A percentile compares a stretch with the other conserved stretches of the same genome.
phyloP scores from a whole-genome alignment of 2,329 filamentous ascomycete species.

The Hymenoscyphus scutula region DNA sequence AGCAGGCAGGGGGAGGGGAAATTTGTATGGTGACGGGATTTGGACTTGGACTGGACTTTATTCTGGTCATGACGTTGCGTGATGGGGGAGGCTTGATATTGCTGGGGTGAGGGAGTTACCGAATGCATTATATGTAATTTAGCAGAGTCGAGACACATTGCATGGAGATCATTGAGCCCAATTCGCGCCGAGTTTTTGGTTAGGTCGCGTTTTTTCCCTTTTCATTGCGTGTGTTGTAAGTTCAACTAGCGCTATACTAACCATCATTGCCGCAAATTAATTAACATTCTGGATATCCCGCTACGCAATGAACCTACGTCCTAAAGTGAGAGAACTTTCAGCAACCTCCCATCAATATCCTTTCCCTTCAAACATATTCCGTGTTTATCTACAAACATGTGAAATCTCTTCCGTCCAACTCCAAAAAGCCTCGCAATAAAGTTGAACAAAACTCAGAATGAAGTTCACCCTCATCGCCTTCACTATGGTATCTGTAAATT shows the following conservation, averaged over 20 bases:
- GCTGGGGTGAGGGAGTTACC: constrained; percentile 1
- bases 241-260: neutral
- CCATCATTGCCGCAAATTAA: neutral
- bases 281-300: too few species aligned
- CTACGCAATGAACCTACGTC: too few species aligned
- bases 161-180: constrained; percentile 18
- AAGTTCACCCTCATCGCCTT: too few species aligned
- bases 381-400: too few species aligned
- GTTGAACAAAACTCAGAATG: too few species aligned
- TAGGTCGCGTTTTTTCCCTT: neutral
- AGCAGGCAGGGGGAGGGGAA: neutral
- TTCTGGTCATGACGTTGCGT: constrained; percentile 5
- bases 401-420: too few species aligned
- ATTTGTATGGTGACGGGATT: neutral
- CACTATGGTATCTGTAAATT: too few species aligned
- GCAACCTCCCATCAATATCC: too few species aligned
- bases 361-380: too few species aligned
- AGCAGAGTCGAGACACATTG: constrained; percentile 16
- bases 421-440: too few species aligned
- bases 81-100: neutral
- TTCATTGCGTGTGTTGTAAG: neutral
- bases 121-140: constrained; percentile 23
- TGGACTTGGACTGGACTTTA: neutral
- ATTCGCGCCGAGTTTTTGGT: constrained; percentile 5
- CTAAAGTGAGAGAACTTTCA: too few species aligned